Percentiles rank a stretch among this genome's conserved stretches.
Conservation (phyloP, 371 early-diverging fungal genomes). For the Lichtheimia ramosa region DNA sequence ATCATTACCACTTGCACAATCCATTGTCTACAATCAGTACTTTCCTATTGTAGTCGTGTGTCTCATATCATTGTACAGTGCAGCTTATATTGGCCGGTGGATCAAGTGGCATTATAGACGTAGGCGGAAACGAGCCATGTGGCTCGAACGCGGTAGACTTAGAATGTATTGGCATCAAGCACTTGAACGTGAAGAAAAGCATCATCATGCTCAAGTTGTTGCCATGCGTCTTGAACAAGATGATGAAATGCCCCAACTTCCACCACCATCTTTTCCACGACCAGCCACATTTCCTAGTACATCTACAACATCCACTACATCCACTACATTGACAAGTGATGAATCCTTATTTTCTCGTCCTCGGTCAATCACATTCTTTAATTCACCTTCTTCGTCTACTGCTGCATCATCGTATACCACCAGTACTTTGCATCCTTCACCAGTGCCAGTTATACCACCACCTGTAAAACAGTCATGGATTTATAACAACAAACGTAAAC, state of each 20-base stretch:
- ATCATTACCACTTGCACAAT: slow-evolving; percentile 2
- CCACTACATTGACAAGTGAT: not conserved
- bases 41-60: slow-evolving; percentile 6
- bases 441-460: not conserved
- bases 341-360: no score
- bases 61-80: slow-evolving; percentile 9
- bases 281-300: slow-evolving; percentile 5
- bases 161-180: slow-evolving; percentile 14
- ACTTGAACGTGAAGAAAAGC: no score
- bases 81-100: slow-evolving; percentile 9
- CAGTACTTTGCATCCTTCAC: slow-evolving; percentile 3
- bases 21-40: not conserved
- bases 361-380: no score
- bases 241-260: no score
- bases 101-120: slow-evolving; percentile 17
- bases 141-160: slow-evolving; percentile 16
- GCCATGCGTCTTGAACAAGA: no score
- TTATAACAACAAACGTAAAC: slow-evolving; percentile 6
- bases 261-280: slow-evolving; percentile 1
- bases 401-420: not conserved
- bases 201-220: no score
- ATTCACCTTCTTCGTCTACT: not conserved
- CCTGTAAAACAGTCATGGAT: not conserved
- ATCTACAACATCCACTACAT: not conserved
- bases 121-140: slow-evolving; percentile 10